Percentiles rank a stretch among this genome's conserved stretches.
Conservation (phyloP, 1,284 basidiomycete species). For the Fomitopsis pinicola region DNA sequence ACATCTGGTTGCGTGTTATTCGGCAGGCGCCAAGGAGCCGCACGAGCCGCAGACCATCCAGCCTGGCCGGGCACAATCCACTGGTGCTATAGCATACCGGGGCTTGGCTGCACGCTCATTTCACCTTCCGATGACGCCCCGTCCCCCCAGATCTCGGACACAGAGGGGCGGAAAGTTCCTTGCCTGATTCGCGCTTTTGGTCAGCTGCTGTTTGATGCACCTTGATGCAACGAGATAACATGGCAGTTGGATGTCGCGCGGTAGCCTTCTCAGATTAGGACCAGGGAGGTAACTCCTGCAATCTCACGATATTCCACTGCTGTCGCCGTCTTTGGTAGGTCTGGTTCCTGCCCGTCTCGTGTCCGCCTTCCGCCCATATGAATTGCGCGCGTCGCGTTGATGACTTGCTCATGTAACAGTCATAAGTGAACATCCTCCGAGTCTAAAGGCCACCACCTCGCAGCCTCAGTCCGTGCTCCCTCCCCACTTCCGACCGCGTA, state of each 20-base stretch:
- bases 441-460: conserved; percentile 21
- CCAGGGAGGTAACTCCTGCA: conserved; percentile 6
- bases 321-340: conserved; percentile 17
- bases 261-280: conserved; percentile 11
- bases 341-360: conserved; percentile 25
- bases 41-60: conserved; percentile 4
- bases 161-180: conserved; percentile 10
- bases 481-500: conserved; percentile 2
- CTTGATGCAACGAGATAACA: conserved; percentile 18
- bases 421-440: conserved; percentile 23
- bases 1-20: conserved; percentile 1
- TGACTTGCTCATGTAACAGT: conserved; percentile 22
- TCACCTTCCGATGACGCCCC: conserved; percentile 5
- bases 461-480: conserved; percentile 12
- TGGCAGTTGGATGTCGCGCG: conserved; percentile 18
- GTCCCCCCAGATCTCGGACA: conserved; percentile 3
- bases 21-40: not conserved
- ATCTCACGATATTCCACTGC: conserved; percentile 16
- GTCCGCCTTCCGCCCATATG: conserved; percentile 20
- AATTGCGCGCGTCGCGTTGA: conserved; percentile 24
- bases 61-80: conserved; percentile 6
- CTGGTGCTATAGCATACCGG: not conserved
- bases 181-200: conserved; percentile 15
- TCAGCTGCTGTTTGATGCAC: conserved; percentile 12
- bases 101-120: not conserved